Evolutionary conservation across 2,329 filamentous ascomycete genomes (phyloP).

Genomic region (Penicillium sp.): DNA sequence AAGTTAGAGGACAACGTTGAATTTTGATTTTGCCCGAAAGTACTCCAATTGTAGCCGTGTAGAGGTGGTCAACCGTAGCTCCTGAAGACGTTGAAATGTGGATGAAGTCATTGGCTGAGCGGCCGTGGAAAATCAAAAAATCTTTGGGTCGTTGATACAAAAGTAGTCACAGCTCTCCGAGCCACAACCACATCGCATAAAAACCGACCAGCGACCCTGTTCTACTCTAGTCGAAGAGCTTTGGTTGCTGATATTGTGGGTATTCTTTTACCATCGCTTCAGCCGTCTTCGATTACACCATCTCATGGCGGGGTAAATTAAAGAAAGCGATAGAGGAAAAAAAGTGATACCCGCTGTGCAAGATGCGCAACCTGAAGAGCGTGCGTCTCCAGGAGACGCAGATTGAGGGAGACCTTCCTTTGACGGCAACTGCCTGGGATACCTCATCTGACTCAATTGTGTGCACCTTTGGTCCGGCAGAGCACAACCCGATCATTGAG

Average conservation of each 20-base stretch:
- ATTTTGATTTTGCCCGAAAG: slow-evolving; percentile 27
- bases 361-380: slow-evolving; percentile 88
- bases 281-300: slow-evolving; percentile 19
- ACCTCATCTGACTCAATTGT: slow-evolving; percentile 76
- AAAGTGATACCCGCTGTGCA: slow-evolving; percentile 38
- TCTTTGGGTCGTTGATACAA: slow-evolving; percentile 43
- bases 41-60: slow-evolving; percentile 28
- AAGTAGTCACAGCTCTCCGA: slow-evolving; percentile 25
- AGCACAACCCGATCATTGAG: slow-evolving; percentile 73
- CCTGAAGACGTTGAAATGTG: slow-evolving; percentile 41
- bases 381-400: slow-evolving; percentile 72
- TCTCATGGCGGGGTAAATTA: slow-evolving; percentile 47
- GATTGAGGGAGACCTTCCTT: slow-evolving; percentile 63
- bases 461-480: slow-evolving; percentile 81
- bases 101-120: slow-evolving; percentile 53
- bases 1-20: slow-evolving; percentile 46
- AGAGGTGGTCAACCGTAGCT: slow-evolving; percentile 27
- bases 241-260: neutral
- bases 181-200: slow-evolving; percentile 24
- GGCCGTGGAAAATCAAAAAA: slow-evolving; percentile 49
- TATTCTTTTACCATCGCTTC: neutral
- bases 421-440: slow-evolving; percentile 88
- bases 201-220: neutral
- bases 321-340: slow-evolving; percentile 26
- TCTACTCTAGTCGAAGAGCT: neutral